phyloP scores from a whole-genome alignment of 805 yeast species.

The Wickerhamomyces pijperi region DNA sequence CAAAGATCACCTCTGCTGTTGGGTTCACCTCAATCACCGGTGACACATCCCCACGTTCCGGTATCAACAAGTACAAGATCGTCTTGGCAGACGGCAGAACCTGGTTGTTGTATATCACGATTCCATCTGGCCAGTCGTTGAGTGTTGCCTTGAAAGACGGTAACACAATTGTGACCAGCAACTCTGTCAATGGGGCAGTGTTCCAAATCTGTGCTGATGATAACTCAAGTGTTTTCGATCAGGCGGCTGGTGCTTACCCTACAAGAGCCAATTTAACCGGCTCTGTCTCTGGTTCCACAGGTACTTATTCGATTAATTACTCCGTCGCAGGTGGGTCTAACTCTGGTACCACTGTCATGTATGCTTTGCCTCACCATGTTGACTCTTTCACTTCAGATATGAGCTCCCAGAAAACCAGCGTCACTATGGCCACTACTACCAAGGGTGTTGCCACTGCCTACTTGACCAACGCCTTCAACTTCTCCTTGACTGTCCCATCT shows the following conservation, averaged over 20 bases:
- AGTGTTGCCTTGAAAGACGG: slow-evolving; percentile 19
- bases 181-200: slow-evolving; percentile 34
- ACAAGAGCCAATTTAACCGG: slow-evolving; percentile 34
- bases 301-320: slow-evolving; percentile 32
- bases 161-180: slow-evolving; percentile 31
- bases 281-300: slow-evolving; percentile 25
- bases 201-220: slow-evolving; percentile 55
- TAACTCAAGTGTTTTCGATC: slow-evolving; percentile 34
- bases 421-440: slow-evolving; percentile 35
- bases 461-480: slow-evolving; percentile 27
- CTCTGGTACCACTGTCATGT: slow-evolving; percentile 35
- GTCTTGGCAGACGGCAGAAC: slow-evolving; percentile 40
- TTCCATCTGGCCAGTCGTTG: slow-evolving; percentile 29
- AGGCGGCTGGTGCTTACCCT: slow-evolving; percentile 54
- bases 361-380: slow-evolving; percentile 62
- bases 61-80: slow-evolving; percentile 42
- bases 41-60: slow-evolving; percentile 25
- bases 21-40: slow-evolving; percentile 46
- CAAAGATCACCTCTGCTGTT: slow-evolving; percentile 47
- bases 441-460: slow-evolving; percentile 36
- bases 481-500: slow-evolving; percentile 33
- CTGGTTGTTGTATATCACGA: slow-evolving; percentile 60
- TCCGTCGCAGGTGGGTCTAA: slow-evolving; percentile 33
- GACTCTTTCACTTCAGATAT: slow-evolving; percentile 26
- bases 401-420: slow-evolving; percentile 20